Percentiles rank a stretch among this genome's conserved stretches.
Conservation (phyloP, 768 basidiomycete species). For the Termitomyces sp. region DNA sequence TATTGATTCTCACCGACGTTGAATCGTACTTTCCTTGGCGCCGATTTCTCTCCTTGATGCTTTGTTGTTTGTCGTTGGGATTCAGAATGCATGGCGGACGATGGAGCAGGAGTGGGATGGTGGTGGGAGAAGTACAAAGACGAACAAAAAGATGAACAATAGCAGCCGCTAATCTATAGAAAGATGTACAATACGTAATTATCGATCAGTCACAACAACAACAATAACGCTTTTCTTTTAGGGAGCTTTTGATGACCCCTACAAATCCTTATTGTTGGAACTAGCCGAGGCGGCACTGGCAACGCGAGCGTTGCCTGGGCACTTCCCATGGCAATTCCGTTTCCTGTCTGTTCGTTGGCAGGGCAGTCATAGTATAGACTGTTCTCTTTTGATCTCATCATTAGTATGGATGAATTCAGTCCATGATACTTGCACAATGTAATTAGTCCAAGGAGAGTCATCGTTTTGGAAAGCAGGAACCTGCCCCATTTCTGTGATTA, state of each 20-base stretch:
- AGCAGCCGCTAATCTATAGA: slow-evolving; percentile 9
- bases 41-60: slow-evolving; percentile 25
- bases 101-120: slow-evolving; percentile 8
- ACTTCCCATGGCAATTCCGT: slow-evolving; percentile 10
- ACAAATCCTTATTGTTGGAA: slow-evolving; percentile 7
- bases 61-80: slow-evolving; percentile 24
- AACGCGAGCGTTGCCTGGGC: slow-evolving; percentile 11
- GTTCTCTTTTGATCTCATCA: slow-evolving; percentile 6
- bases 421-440: too few relatives aligned
- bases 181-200: slow-evolving; percentile 10
- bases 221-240: slow-evolving; percentile 15
- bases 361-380: slow-evolving; percentile 6
- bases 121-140: slow-evolving; percentile 14
- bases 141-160: slow-evolving; percentile 13
- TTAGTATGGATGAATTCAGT: too few relatives aligned
- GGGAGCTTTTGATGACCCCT: slow-evolving; percentile 1
- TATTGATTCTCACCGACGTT: slow-evolving; percentile 58
- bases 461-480: neutral
- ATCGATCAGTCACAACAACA: slow-evolving; percentile 9
- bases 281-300: slow-evolving; percentile 3
- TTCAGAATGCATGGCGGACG: slow-evolving; percentile 24
- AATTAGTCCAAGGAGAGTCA: too few relatives aligned
- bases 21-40: slow-evolving; percentile 83
- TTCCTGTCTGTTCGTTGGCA: slow-evolving; percentile 9
- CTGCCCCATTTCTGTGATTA: neutral